phyloP scores from a whole-genome alignment of 495 filamentous ascomycete species.

The Antarctomyces pellizariae region DNA sequence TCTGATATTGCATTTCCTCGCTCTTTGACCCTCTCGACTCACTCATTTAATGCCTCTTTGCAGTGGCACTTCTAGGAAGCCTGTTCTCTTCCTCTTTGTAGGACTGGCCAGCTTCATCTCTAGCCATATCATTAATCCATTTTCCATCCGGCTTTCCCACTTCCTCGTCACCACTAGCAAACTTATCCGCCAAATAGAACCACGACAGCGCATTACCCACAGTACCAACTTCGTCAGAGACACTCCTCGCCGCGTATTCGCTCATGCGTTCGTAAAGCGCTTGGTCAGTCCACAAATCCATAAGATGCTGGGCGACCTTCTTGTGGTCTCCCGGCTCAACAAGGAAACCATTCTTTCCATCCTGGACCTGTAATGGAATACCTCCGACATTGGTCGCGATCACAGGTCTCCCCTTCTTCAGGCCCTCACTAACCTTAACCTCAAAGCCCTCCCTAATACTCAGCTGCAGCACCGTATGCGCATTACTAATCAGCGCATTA shows the following conservation, averaged over 20 bases:
- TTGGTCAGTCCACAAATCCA: slow-evolving; percentile 43
- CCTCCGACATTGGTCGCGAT: slow-evolving; percentile 62
- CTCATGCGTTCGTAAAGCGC: slow-evolving; percentile 42
- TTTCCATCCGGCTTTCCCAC: slow-evolving; percentile 16
- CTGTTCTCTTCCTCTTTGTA: slow-evolving; percentile 37
- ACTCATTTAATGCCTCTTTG: neutral
- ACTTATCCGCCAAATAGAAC: slow-evolving; percentile 50
- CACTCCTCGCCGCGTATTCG: slow-evolving; percentile 34
- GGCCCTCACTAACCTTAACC: slow-evolving; percentile 71
- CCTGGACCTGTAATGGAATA: slow-evolving; percentile 57
- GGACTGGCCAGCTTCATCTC: slow-evolving; percentile 34
- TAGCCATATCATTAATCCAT: slow-evolving; percentile 67
- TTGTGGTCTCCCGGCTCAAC: slow-evolving; percentile 51
- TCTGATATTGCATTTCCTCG: too few species aligned
- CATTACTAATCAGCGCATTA: slow-evolving; percentile 54
- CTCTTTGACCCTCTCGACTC: too few species aligned
- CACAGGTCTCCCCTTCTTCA: slow-evolving; percentile 65
- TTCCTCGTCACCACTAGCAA: slow-evolving; percentile 23
- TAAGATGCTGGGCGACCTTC: slow-evolving; percentile 45
- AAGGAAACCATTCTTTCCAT: slow-evolving; percentile 54
- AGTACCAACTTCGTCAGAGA: slow-evolving; percentile 66
- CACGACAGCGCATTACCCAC: slow-evolving; percentile 59
- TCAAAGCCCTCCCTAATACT: slow-evolving; percentile 75
- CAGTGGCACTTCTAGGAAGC: slow-evolving; percentile 17
- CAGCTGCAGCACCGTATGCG: slow-evolving; percentile 53